phyloP scores from a whole-genome alignment of 352 stramenopile species.

The Phytophthora kernoviae region DNA sequence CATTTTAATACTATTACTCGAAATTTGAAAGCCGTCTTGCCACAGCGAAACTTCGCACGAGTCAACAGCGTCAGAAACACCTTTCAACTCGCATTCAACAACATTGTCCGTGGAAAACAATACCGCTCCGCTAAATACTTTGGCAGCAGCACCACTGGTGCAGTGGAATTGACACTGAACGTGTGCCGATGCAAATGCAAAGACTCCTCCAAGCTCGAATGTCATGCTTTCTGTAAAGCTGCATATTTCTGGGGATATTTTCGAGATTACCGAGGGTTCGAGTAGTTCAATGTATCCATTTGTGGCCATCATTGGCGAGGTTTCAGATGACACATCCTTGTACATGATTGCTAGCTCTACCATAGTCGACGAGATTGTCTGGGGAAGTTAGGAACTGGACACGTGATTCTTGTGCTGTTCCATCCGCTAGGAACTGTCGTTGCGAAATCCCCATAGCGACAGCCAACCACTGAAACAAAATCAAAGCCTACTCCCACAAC shows the following conservation, averaged over 20 bases:
- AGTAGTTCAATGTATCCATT: slow-evolving; percentile 26
- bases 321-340: not conserved
- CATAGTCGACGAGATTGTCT: slow-evolving; percentile 20
- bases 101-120: slow-evolving; percentile 20
- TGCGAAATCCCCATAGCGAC: slow-evolving; percentile 31
- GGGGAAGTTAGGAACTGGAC: slow-evolving; percentile 28
- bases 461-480: slow-evolving; percentile 5
- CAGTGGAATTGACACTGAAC: slow-evolving; percentile 33
- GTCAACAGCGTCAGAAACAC: not conserved
- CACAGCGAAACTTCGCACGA: slow-evolving; percentile 32
- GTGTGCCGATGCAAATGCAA: slow-evolving; percentile 27
- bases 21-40: slow-evolving; percentile 28
- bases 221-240: slow-evolving; percentile 6
- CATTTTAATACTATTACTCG: slow-evolving; percentile 27
- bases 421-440: not conserved
- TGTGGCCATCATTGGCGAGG: slow-evolving; percentile 1
- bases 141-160: not conserved
- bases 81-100: slow-evolving; percentile 29
- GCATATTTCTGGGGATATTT: slow-evolving; percentile 12
- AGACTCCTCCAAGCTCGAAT: slow-evolving; percentile 39
- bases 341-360: slow-evolving; percentile 30
- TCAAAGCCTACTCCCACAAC: slow-evolving; percentile 36
- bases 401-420: slow-evolving; percentile 29
- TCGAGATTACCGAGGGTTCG: slow-evolving; percentile 31
- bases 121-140: slow-evolving; percentile 9